Evolutionary conservation across 2,329 filamentous ascomycete genomes (phyloP).

Genomic region (Blastomyces percursus): DNA sequence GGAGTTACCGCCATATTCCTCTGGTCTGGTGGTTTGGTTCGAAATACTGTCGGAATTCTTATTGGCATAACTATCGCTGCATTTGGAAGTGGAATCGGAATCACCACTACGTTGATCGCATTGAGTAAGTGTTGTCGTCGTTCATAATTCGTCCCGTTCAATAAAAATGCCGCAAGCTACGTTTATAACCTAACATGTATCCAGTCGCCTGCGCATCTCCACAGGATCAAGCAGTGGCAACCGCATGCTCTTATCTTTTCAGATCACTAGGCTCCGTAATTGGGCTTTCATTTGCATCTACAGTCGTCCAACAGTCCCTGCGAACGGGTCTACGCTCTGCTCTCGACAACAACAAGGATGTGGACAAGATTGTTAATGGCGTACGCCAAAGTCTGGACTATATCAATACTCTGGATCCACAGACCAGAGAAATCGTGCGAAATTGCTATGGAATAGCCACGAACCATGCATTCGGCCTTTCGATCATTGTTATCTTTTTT

Average conservation of each 20-base stretch:
- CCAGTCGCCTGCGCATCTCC: conserved; percentile 55
- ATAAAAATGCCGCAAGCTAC: not conserved
- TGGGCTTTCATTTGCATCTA: conserved; percentile 58
- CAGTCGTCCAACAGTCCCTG: conserved; percentile 59
- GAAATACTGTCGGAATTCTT: conserved; percentile 44
- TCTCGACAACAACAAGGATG: conserved; percentile 48
- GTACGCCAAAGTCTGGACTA: conserved; percentile 62
- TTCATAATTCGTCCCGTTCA: not conserved
- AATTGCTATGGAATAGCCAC: conserved; percentile 54
- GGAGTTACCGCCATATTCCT: conserved; percentile 48
- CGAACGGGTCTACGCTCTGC: conserved; percentile 44
- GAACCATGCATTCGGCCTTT: conserved; percentile 41
- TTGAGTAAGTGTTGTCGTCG: conserved; percentile 38
- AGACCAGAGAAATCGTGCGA: conserved; percentile 48
- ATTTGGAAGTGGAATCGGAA: conserved; percentile 48
- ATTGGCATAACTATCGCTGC: conserved; percentile 45
- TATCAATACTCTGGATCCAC: conserved; percentile 53
- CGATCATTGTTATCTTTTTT: conserved; percentile 41
- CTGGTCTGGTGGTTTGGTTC: conserved; percentile 43
- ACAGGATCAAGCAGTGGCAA: conserved; percentile 61
- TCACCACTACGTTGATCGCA: conserved; percentile 61
- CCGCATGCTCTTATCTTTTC: conserved; percentile 73
- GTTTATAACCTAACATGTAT: not conserved
- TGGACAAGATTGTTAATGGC: conserved; percentile 54
- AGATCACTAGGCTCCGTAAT: conserved; percentile 57